Evolutionary conservation across 2,329 filamentous ascomycete species (phyloP), one percentile per base, ranked within the genome.

Genomic region (Fusarium tricinctum): DNA sequence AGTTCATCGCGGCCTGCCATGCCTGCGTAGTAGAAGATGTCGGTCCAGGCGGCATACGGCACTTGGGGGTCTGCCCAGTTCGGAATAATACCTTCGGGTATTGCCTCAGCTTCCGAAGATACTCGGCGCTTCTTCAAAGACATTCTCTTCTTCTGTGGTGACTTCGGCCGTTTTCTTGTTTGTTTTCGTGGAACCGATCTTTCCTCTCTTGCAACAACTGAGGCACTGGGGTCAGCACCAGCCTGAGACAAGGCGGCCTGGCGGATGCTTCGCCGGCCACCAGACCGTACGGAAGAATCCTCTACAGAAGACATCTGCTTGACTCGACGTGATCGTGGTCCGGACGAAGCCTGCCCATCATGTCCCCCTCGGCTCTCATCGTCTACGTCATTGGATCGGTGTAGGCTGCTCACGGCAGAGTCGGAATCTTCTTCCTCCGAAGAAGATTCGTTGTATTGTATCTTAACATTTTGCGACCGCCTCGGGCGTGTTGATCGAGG

Each of bases 1-100:
- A 81, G 70, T 79, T 81, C 73, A n/a, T 80, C 80, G 7, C 79
- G 74, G 2, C 74, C 70, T 32, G 82, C 79, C 49, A 84, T 84
- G 17, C 90, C 88, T 13, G 92, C 89, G 76, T 88, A 89, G 46
- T 86, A 80, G 74, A 97, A 93, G 39, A 96, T 88, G 55, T 89
- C 85, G 23, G 88, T 80, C 68, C 94, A 88, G 17, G 93, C 84
- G 45, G 89, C 85, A 70, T 93, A 92, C 2, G 91, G 89, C 22
- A 93, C 76, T 32, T 76, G 75, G 4, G 78, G 82, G 22, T 82
- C 84, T 58, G 83, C 81, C 87, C 87, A 92, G 39, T 84, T 79
- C 15, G 86, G 86, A 47, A 87, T 84, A 72, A 59, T 22, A 4
- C 63, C 68, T 14, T 65, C 43, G 5, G 63, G 40, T n/a, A 62